phyloP scores from a whole-genome alignment of 2,329 filamentous ascomycete genomes.

The Claviceps africana region DNA sequence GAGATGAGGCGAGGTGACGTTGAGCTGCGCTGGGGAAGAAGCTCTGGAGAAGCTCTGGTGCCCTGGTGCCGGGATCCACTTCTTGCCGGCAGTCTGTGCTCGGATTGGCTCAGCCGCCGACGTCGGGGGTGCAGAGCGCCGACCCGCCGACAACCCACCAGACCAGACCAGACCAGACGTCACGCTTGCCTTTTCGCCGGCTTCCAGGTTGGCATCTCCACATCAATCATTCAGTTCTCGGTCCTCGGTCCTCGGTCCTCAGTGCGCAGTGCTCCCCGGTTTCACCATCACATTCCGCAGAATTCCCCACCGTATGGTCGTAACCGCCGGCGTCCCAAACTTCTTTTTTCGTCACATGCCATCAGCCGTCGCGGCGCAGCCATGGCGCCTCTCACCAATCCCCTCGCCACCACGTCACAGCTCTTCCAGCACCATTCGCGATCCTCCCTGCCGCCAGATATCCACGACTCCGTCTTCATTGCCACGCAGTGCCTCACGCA shows the following conservation, averaged over 20 bases:
- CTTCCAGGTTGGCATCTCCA: too few relatives aligned
- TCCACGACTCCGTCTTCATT: constrained; percentile 60
- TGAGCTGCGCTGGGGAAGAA: background rate
- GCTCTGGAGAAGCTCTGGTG: too few relatives aligned
- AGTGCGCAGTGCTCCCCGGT: too few relatives aligned
- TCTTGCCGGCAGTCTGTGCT: background rate
- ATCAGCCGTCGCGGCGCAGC: background rate
- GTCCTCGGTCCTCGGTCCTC: too few relatives aligned
- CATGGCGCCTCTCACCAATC: constrained; percentile 54
- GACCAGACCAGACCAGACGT: too few relatives aligned
- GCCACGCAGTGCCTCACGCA: constrained; percentile 62
- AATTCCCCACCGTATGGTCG: background rate
- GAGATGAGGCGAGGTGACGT: background rate
- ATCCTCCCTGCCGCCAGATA: constrained; percentile 47
- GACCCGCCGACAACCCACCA: background rate
- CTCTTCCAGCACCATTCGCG: constrained; percentile 43
- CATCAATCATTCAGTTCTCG: too few relatives aligned
- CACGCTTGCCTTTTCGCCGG: too few relatives aligned
- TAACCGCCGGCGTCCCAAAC: background rate
- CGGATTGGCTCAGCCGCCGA: background rate
- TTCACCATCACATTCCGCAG: background rate
- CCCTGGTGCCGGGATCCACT: background rate
- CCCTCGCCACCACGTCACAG: constrained; percentile 58
- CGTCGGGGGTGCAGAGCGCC: background rate
- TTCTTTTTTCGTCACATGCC: background rate